These are phyloP conservation scores for Carex sylvatica DNA, from an alignment of 202 grass and related monocot genomes.

Conservation along the genomic window DNA sequence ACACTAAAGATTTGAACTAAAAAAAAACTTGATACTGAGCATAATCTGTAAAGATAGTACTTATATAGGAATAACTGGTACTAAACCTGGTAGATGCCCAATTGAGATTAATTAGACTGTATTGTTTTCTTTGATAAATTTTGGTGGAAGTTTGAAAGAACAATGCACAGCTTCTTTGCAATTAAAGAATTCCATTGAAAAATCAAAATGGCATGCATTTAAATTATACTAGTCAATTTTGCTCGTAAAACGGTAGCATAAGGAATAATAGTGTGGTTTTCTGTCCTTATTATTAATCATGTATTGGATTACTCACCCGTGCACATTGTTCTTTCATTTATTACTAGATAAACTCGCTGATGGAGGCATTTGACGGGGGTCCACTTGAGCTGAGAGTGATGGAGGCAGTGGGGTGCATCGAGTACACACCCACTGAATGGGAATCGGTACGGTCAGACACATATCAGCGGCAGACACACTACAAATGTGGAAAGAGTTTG, in stretches of 20 bases:
- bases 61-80: background rate
- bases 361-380: conserved; percentile 77
- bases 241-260: background rate
- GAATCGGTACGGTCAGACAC: conserved; percentile 67
- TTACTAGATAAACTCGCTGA: conserved; percentile 68
- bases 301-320: background rate
- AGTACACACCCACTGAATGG: conserved; percentile 74
- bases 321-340: background rate
- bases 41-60: background rate
- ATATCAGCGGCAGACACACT: conserved; percentile 85
- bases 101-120: background rate
- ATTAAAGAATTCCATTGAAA: background rate
- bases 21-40: background rate
- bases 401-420: conserved; percentile 76
- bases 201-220: background rate
- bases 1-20: background rate
- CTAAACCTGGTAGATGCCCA: background rate
- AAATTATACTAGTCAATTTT: background rate
- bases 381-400: conserved; percentile 77
- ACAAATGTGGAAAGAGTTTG: conserved; percentile 74
- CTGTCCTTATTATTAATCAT: background rate
- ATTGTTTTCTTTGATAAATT: background rate
- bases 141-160: background rate
- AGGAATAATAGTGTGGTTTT: background rate
- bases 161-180: background rate